These are phyloP conservation scores for Glonium stellatum DNA, from an alignment of 495 filamentous ascomycete species.

Conservation along the genomic window DNA sequence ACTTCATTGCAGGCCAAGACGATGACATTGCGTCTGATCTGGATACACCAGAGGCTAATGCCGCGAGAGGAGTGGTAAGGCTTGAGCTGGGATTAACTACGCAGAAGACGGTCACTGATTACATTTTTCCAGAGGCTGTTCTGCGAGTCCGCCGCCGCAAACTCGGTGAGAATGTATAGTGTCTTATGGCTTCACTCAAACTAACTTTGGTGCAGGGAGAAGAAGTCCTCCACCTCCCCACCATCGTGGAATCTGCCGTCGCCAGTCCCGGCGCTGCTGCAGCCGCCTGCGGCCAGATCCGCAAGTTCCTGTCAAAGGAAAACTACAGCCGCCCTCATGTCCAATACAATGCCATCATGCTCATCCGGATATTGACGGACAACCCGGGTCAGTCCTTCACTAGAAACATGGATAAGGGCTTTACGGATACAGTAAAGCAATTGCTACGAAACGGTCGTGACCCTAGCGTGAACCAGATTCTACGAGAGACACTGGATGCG, in stretches of 20 bases:
- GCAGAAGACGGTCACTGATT: slow-evolving; percentile 13
- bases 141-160: slow-evolving; percentile 67
- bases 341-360: slow-evolving; percentile 96
- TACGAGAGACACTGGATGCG: slow-evolving; percentile 74
- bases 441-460: slow-evolving; percentile 66
- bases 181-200: neutral
- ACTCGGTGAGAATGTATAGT: slow-evolving; percentile 45
- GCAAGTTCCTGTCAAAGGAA: slow-evolving; percentile 70
- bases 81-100: slow-evolving; percentile 31
- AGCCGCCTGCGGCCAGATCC: slow-evolving; percentile 67
- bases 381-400: slow-evolving; percentile 90
- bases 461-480: slow-evolving; percentile 68
- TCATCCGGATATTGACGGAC: slow-evolving; percentile 83
- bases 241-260: slow-evolving; percentile 91
- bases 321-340: slow-evolving; percentile 54
- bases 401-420: slow-evolving; percentile 75
- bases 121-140: slow-evolving; percentile 50
- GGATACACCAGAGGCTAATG: slow-evolving; percentile 49
- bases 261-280: slow-evolving; percentile 78
- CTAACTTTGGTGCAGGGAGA: slow-evolving; percentile 50
- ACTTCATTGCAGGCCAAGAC: slow-evolving; percentile 12
- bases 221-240: slow-evolving; percentile 87
- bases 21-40: slow-evolving; percentile 11
- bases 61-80: slow-evolving; percentile 49
- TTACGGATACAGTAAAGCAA: slow-evolving; percentile 66